Conservation (phyloP, 495 filamentous ascomycete genomes). For the Daldinia grandis region DNA sequence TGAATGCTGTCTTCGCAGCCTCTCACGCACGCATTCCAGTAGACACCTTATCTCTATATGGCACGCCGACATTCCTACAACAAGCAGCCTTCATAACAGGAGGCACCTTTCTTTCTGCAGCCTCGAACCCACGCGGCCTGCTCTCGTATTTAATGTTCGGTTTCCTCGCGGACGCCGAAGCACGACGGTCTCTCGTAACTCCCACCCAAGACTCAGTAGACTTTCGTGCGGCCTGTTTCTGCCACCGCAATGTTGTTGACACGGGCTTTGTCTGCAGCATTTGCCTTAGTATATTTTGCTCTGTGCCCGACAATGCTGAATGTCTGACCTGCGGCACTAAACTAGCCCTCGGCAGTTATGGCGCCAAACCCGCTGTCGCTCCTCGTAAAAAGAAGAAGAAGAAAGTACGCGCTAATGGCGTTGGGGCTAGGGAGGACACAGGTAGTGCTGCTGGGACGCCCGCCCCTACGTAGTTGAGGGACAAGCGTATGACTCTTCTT, state of each 20-base stretch:
- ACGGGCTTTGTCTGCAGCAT: slow-evolving; percentile 95
- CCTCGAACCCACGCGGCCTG: slow-evolving; percentile 66
- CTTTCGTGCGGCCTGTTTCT: slow-evolving; percentile 97
- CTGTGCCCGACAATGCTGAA: slow-evolving; percentile 61
- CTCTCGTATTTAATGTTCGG: slow-evolving; percentile 95
- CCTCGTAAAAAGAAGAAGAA: slow-evolving; percentile 74
- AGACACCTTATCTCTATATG: slow-evolving; percentile 86
- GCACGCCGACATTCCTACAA: slow-evolving; percentile 86
- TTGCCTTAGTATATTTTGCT: slow-evolving; percentile 79
- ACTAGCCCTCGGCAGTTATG: slow-evolving; percentile 78
- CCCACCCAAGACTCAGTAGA: slow-evolving; percentile 90
- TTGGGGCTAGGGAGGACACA: slow-evolving; percentile 48
- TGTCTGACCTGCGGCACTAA: slow-evolving; percentile 93
- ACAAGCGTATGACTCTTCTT: background rate
- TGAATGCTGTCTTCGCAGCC: slow-evolving; percentile 97
- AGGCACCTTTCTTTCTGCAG: slow-evolving; percentile 84
- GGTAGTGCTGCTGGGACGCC: slow-evolving; percentile 55
- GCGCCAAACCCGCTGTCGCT: slow-evolving; percentile 77
- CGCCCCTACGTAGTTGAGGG: slow-evolving; percentile 10
- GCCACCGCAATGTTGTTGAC: slow-evolving; percentile 89
- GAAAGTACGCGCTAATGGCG: slow-evolving; percentile 57
- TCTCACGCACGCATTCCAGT: slow-evolving; percentile 86
- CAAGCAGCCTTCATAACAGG: slow-evolving; percentile 91
- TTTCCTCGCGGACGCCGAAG: slow-evolving; percentile 80
- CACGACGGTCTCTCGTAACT: slow-evolving; percentile 69